A percentile compares a stretch with the other conserved stretches of the same genome.
phyloP scores from a whole-genome alignment of 768 basidiomycete species.

The Psilocybe cubensis region DNA sequence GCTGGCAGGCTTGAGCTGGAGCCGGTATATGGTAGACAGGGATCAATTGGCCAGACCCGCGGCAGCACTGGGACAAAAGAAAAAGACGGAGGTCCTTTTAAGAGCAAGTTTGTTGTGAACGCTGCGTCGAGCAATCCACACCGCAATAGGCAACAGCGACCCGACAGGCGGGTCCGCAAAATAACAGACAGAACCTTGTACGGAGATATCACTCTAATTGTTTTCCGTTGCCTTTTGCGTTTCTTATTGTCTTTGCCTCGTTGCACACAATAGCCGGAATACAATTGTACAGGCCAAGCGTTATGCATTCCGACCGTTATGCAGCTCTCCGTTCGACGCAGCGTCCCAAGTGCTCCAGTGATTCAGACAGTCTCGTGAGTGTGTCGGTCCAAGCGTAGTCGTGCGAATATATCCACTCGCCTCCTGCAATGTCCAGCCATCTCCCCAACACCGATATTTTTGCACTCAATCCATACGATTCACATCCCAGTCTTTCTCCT shows the following conservation, averaged over 20 bases:
- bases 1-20: constrained; percentile 33
- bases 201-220: constrained; percentile 35
- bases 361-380: too few species aligned
- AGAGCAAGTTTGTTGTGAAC: constrained; percentile 10
- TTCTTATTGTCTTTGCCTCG: constrained; percentile 47
- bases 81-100: constrained; percentile 32
- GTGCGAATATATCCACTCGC: background rate
- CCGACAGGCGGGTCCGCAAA: constrained; percentile 3
- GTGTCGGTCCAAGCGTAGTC: too few species aligned
- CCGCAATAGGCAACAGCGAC: constrained; percentile 1
- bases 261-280: background rate
- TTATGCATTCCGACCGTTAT: background rate
- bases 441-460: constrained; percentile 43
- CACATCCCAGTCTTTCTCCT: constrained; percentile 64
- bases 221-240: constrained; percentile 33
- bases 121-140: background rate
- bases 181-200: background rate
- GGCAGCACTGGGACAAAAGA: constrained; percentile 37
- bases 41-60: constrained; percentile 44
- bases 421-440: constrained; percentile 16
- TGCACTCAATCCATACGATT: constrained; percentile 71
- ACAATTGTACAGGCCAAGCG: background rate
- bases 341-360: too few species aligned
- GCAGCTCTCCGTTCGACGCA: too few species aligned
- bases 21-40: constrained; percentile 19